Evolutionary conservation across 805 yeast species (phyloP), one percentile per base, ranked within the genome.

Genomic region (Lipomyces sp.): DNA sequence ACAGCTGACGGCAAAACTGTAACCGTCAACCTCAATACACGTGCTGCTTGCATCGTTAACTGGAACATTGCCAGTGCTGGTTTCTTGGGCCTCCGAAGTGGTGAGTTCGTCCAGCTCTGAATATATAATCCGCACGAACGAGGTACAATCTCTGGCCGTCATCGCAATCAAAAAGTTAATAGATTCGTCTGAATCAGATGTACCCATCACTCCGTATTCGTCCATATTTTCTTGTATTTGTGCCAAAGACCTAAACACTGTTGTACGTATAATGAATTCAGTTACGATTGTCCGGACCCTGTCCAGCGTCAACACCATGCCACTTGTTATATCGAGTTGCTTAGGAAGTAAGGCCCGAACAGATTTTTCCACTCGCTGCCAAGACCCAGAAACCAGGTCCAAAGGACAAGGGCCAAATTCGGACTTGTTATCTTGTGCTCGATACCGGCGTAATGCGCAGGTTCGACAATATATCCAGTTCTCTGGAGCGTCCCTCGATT

Each of bases 111-210:
- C 11, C 39, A 18, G 4, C 18, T 24, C 30, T 6, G 11, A 37
- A 15, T 33, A 53, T 8, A 48, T 57, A 61, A 83, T 76, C 60
- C 82, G 81, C 18, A 85, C 69, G 60, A 86, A 81, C 18, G 86
- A 71, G 0, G 88, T 86, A 34, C 86, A 86, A 73, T 86, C 90
- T 45, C 90, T 77, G 39, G 82, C 74, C 0, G 88, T 79, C 89
- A 86, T 86, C 3, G 84, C 82, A 37, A 81, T 69, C 11, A 81
- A 76, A 54, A 85, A 75, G 56, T 77, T 78, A 5, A 13, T 37
- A 15, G 35, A 30, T 10, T 64, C 65, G n/a, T 57, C 56, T 24
- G 35, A 48, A 4, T 4, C 24, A 62, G 78, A 80, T 5, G 74
- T 69, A 11, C 63, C 48, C 34, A 71, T 58, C 4, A 69, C 37